These are phyloP conservation scores for Dillenia turbinata DNA, from an alignment of 164 flowering plant species.

Conservation along the genomic window DNA sequence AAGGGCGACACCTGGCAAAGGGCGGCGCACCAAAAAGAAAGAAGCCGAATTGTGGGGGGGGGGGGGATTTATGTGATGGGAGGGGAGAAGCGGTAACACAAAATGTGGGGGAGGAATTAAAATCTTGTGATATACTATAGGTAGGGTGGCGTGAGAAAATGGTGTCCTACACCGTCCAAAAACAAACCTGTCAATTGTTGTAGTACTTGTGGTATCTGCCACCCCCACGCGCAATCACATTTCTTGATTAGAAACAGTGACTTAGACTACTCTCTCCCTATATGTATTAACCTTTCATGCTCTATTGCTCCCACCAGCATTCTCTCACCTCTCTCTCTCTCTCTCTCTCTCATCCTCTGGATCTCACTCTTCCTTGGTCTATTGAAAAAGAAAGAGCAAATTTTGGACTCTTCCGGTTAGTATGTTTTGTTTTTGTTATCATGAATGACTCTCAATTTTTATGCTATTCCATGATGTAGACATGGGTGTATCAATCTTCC, in stretches of 20 bases:
- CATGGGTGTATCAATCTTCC: background rate
- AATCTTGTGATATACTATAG: conserved; percentile 32
- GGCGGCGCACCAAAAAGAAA: conserved; percentile 48
- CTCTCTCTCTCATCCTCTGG: background rate
- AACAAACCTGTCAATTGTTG: conserved; percentile 31
- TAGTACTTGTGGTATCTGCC: conserved; percentile 20
- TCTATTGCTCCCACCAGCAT: background rate
- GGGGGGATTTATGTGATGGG: background rate
- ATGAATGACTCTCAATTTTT: background rate
- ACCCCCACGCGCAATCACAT: conserved; percentile 57
- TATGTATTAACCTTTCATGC: conserved; percentile 6
- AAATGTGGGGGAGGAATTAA: conserved; percentile 8
- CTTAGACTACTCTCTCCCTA: conserved; percentile 1
- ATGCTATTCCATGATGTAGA: background rate
- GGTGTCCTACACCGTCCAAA: conserved; percentile 58
- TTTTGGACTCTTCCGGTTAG: conserved; percentile 3
- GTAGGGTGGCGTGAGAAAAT: conserved; percentile 59
- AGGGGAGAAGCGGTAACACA: too few relatives aligned
- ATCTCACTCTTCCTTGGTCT: conserved; percentile 1
- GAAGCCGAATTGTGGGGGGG: conserved; percentile 9
- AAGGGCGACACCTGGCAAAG: conserved; percentile 30
- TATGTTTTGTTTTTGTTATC: background rate
- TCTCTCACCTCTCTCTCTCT: background rate
- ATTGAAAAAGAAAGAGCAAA: background rate
- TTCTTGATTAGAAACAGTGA: conserved; percentile 14